Evolutionary conservation across 345 rosid species (phyloP).

Genomic region (Moringa oleifera): DNA sequence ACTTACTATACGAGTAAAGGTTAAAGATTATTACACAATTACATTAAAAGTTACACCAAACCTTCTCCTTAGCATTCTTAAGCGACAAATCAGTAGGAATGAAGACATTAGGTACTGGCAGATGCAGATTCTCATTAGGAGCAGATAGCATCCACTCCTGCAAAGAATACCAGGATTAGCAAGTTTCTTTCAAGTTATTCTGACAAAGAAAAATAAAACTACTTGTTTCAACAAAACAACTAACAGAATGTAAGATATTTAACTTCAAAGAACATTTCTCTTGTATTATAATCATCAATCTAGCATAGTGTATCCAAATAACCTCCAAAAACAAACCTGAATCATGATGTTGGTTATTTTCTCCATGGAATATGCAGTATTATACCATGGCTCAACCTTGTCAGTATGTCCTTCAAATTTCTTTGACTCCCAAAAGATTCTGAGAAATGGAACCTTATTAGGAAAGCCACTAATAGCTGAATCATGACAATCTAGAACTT

Average conservation of each 20-base stretch:
- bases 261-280: background rate
- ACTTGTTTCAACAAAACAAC: background rate
- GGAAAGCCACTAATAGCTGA: conserved; percentile 4
- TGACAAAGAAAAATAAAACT: background rate
- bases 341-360: conserved; percentile 44
- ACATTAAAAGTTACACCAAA: conserved; percentile 16
- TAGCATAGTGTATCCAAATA: background rate
- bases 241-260: background rate
- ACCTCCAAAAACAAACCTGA: conserved; percentile 41
- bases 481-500: background rate
- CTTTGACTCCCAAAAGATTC: conserved; percentile 93
- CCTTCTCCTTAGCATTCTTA: conserved; percentile 61
- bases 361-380: conserved; percentile 72
- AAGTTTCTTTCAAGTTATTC: conserved; percentile 1
- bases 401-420: conserved; percentile 77
- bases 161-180: conserved; percentile 20
- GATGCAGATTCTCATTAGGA: conserved; percentile 60
- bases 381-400: conserved; percentile 88
- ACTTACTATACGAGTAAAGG: background rate
- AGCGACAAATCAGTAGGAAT: conserved; percentile 82
- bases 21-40: background rate
- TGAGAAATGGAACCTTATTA: conserved; percentile 29
- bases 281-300: background rate
- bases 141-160: conserved; percentile 78
- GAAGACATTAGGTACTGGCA: conserved; percentile 68